These are phyloP conservation scores for Deinandra increscens DNA, from an alignment of 129 eudicot genomes.

Conservation along the genomic window DNA sequence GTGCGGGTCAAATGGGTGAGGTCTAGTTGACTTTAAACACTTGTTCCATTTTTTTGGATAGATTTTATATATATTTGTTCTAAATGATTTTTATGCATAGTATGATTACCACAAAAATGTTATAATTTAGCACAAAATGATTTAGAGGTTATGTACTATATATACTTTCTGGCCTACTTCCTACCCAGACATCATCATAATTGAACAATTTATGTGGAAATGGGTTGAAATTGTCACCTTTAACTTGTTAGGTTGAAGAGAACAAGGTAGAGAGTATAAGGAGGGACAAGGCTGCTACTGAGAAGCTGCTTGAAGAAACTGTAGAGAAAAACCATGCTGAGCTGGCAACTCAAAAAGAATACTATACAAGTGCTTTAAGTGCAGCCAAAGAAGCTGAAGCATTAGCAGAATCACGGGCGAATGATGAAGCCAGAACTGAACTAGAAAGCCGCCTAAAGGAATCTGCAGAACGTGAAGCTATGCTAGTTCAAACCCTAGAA, in stretches of 20 bases:
- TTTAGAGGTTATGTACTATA: neutral
- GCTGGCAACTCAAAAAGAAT: conserved; percentile 82
- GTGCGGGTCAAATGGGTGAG: neutral
- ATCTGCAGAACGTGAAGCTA: conserved; percentile 86
- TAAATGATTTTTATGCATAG: neutral
- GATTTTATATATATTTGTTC: no score
- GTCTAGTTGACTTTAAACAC: neutral
- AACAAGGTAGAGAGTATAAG: conserved; percentile 86
- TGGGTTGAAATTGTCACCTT: neutral
- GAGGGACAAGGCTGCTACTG: conserved; percentile 84
- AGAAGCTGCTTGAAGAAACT: conserved; percentile 91
- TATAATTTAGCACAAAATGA: neutral
- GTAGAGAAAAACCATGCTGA: conserved; percentile 86
- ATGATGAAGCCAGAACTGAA: conserved; percentile 83
- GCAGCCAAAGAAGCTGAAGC: conserved; percentile 98
- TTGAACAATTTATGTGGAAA: neutral
- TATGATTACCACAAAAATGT: neutral
- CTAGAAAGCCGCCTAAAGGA: conserved; percentile 74
- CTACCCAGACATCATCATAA: neutral
- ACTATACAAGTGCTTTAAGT: conserved; percentile 67
- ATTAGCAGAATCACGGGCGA: conserved; percentile 87
- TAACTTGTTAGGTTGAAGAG: conserved; percentile 72
- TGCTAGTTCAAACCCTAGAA: conserved; percentile 90
- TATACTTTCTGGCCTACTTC: neutral
- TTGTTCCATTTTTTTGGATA: neutral